Conservation (phyloP, 257 asterid genomes). For the Anisodus tanguticus region DNA sequence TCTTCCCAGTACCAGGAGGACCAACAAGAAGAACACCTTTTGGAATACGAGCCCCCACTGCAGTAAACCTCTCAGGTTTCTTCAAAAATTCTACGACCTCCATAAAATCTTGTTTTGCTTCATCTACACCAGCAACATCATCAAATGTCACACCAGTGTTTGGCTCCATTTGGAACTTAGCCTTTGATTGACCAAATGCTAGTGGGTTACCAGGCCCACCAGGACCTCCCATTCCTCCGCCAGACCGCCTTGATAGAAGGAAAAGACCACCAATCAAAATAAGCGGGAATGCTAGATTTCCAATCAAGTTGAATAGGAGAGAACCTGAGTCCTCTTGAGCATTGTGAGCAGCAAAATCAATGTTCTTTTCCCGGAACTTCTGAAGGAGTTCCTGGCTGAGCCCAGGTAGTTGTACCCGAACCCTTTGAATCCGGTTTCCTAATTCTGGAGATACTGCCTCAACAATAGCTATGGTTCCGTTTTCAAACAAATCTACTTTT, state of each 20-base stretch:
- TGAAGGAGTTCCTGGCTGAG: slow-evolving; percentile 98
- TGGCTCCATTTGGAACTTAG: slow-evolving; percentile 99
- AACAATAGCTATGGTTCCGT: slow-evolving; percentile 92
- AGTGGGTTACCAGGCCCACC: slow-evolving; percentile 96
- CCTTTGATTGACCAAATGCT: slow-evolving; percentile 83
- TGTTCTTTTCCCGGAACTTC: slow-evolving; percentile 87
- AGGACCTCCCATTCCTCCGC: slow-evolving; percentile 99
- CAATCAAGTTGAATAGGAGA: slow-evolving; percentile 74
- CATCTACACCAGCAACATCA: slow-evolving; percentile 98
- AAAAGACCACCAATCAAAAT: slow-evolving; percentile 92
- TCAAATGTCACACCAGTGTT: slow-evolving; percentile 94
- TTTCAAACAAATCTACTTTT: slow-evolving; percentile 86
- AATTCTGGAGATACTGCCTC: slow-evolving; percentile 92
- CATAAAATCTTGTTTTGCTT: slow-evolving; percentile 98
- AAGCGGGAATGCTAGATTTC: slow-evolving; percentile 87
- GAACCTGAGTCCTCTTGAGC: slow-evolving; percentile 97
- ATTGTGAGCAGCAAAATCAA: slow-evolving; percentile 94
- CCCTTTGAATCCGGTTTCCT: slow-evolving; percentile 90
- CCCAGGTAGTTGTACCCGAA: slow-evolving; percentile 95
- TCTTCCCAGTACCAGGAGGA: slow-evolving; percentile 99
- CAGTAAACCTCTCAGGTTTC: slow-evolving; percentile 97
- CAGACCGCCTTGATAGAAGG: slow-evolving; percentile 86
- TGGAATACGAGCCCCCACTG: slow-evolving; percentile 98
- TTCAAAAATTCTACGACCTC: slow-evolving; percentile 98
- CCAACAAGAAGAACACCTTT: slow-evolving; percentile 99